Base-by-base conservation (phyloP, 2,329 filamentous ascomycete species). In the Didymella glomerata region DNA sequence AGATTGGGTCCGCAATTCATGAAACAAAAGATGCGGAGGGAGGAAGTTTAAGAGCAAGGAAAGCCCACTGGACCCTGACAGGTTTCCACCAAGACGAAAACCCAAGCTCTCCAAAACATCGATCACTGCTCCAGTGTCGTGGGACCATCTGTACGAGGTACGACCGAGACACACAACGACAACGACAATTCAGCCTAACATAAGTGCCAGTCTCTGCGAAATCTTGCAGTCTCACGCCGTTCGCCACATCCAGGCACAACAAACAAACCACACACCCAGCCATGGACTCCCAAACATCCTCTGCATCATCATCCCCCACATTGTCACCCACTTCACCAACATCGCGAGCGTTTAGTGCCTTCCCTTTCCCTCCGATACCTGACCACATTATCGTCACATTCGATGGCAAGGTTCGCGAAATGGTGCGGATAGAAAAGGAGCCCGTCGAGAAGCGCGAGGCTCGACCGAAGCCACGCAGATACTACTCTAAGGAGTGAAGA, bases 351-450 rank as follows among this genome's bases (percentile, higher is more conserved):
- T 57, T 54, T 46, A 14, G 41, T 34, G 36, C 55, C 2, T 47
- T 52, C 27, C 44, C 46, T 4, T 57, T 61, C 18, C 68, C 68
- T 13, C 66, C 60, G n/a, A 44, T 71, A 10, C 68, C 68, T 11
- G 59, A 68, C 10, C 68, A 70, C 25, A 71, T 71, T 50, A 68
- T 71, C 50, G 68, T 71, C 11, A 71, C 68, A 0, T 71, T 71
- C 27, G 65, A 71, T 25, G 68, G 68, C n/a, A 67, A 69, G 48
- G 66, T 68, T 34, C 61, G 68, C 41, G 67, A 71, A 47, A 64
- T 71, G 60, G 56, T 69, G 18, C 57, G 65, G 54, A 71, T 69
- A 65, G 51, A 54, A 24, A 64, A 61, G 13, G 60, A 65, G 13
- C 44, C 53, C 3, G 8, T 59, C 4, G 51, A 65, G 25, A 45